Percentiles rank a stretch among this genome's conserved stretches.
phyloP scores from a whole-genome alignment of 2,329 filamentous ascomycete genomes.

The Rhynchosporium agropyri region DNA sequence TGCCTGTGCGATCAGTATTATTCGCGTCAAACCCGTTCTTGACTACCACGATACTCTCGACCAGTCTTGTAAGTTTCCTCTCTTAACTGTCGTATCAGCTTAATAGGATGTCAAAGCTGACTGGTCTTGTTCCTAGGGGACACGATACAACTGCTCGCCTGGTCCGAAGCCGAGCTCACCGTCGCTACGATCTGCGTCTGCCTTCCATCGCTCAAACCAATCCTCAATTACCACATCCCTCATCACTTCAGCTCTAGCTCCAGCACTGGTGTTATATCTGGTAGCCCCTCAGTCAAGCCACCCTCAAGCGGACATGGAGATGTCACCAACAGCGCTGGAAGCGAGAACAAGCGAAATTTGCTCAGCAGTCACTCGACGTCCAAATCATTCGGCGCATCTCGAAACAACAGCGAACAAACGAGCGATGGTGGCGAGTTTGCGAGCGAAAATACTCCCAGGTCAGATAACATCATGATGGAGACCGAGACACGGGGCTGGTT shows the following conservation, averaged over 20 bases:
- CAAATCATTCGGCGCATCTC: not conserved
- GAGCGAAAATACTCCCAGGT: not conserved
- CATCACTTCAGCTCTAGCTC: not conserved
- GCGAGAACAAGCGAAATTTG: slow-evolving; percentile 1
- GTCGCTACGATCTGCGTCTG: slow-evolving; percentile 11
- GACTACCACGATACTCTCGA: slow-evolving; percentile 1
- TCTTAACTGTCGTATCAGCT: no score
- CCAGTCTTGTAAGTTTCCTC: slow-evolving; percentile 1
- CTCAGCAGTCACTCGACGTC: slow-evolving; percentile 2
- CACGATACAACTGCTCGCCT: slow-evolving; percentile 4
- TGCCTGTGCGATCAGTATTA: slow-evolving; percentile 31
- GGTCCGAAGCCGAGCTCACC: slow-evolving; percentile 5
- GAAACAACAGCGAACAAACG: not conserved
- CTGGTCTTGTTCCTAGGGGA: not conserved
- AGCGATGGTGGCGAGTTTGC: slow-evolving; percentile 1
- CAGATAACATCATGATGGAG: not conserved
- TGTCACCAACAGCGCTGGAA: not conserved
- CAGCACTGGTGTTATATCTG: not conserved
- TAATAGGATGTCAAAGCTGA: not conserved
- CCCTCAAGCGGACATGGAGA: slow-evolving; percentile 1
- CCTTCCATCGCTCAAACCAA: slow-evolving; percentile 8
- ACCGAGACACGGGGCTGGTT: not conserved
- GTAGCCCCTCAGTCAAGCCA: slow-evolving; percentile 3
- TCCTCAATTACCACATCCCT: slow-evolving; percentile 7
- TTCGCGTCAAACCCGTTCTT: slow-evolving; percentile 29